Conservation (phyloP, 202 grass and related monocot genomes). For the Cymbopogon flexuosus region DNA sequence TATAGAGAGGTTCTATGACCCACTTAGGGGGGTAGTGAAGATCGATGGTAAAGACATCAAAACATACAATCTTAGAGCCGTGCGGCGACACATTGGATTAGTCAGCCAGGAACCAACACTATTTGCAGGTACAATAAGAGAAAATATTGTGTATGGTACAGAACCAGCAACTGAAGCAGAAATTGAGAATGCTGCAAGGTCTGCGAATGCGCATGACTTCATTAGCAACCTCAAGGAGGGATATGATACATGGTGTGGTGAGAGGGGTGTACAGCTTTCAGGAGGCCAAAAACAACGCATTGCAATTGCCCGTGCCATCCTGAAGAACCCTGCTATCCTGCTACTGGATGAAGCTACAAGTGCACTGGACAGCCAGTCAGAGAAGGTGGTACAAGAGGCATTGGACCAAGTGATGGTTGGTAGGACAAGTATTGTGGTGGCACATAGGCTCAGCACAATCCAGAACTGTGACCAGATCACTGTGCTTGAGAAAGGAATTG, state of each 20-base stretch:
- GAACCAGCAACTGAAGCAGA: conserved; percentile 56
- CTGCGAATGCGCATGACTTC: conserved; percentile 78
- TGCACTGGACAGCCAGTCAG: conserved; percentile 77
- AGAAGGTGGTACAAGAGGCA: conserved; percentile 83
- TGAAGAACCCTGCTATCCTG: conserved; percentile 75
- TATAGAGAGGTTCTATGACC: conserved; percentile 90
- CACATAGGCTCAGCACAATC: conserved; percentile 79
- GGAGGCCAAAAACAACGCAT: conserved; percentile 89
- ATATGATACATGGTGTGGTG: conserved; percentile 65
- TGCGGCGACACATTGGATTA: conserved; percentile 1
- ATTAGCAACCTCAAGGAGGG: conserved; percentile 84
- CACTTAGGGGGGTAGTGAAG: conserved; percentile 55
- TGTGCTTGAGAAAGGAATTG: conserved; percentile 69
- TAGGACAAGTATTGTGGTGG: conserved; percentile 78
- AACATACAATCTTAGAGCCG: conserved; percentile 57
- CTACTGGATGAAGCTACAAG: conserved; percentile 85
- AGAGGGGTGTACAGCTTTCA: conserved; percentile 70
- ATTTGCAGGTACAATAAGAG: conserved; percentile 63
- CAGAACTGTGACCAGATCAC: conserved; percentile 77
- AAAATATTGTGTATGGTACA: conserved; percentile 73
- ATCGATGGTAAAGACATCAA: conserved; percentile 80
- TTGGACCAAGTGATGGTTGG: conserved; percentile 71
- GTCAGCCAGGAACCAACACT: conserved; percentile 86
- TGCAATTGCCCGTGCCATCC: conserved; percentile 85
- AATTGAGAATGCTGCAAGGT: conserved; percentile 65